Conservation (phyloP, 352 stramenopile genomes). For the Globisporangium heterothallicum region DNA sequence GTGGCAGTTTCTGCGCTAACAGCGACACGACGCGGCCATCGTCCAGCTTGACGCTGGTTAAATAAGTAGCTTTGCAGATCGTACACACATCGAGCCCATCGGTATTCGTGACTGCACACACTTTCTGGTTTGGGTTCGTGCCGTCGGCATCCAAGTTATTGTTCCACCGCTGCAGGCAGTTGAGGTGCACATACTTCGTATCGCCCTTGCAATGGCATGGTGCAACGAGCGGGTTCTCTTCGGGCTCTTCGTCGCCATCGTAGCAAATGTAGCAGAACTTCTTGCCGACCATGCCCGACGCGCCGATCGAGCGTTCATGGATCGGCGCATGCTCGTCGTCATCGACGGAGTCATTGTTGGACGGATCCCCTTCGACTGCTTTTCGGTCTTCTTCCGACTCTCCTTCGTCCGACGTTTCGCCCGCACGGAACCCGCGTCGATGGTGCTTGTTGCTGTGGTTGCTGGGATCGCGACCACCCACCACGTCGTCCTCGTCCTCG, state of each 20-base stretch:
- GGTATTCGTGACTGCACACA: constrained; percentile 88
- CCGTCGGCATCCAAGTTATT: constrained; percentile 80
- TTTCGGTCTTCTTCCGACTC: constrained; percentile 72
- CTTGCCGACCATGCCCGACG: constrained; percentile 40
- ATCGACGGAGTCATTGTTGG: constrained; percentile 11
- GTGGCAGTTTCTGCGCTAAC: constrained; percentile 80
- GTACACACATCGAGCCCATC: constrained; percentile 86
- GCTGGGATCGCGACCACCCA: constrained; percentile 25
- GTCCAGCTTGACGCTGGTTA: constrained; percentile 84
- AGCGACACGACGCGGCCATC: constrained; percentile 83
- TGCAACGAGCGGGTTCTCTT: constrained; percentile 85
- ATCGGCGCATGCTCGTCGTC: constrained; percentile 10
- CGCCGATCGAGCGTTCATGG: constrained; percentile 31
- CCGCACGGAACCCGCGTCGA: constrained; percentile 14
- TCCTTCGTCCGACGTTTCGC: constrained; percentile 72
- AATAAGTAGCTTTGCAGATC: constrained; percentile 90
- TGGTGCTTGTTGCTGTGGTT: constrained; percentile 14
- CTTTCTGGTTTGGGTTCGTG: constrained; percentile 79
- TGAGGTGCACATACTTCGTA: constrained; percentile 90
- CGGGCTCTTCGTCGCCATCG: constrained; percentile 81
- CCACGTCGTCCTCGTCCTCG: constrained; percentile 31
- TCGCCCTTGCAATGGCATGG: constrained; percentile 90
- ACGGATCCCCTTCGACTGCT: constrained; percentile 16
- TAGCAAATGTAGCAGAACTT: constrained; percentile 93
- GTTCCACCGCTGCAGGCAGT: constrained; percentile 91